Conservation (phyloP, 140 eudicot genomes). For the Flaveria floridana region DNA sequence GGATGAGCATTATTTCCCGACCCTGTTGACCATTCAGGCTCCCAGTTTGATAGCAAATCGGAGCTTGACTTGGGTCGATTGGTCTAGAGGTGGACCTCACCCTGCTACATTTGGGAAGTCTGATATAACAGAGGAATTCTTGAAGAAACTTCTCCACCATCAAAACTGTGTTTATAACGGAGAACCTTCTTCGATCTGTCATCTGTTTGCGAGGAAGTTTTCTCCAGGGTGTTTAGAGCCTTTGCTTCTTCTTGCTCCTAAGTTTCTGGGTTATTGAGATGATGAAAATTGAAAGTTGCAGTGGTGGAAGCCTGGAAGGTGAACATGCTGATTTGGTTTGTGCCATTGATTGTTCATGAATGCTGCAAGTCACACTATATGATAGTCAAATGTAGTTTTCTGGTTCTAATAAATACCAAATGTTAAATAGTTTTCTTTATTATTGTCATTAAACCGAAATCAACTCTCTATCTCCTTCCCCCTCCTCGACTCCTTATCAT, state of each 20-base stretch:
- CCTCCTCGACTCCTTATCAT: no score
- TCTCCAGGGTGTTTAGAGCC: slow-evolving; percentile 68
- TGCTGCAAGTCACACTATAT: neutral
- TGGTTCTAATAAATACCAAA: neutral
- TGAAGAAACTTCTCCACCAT: slow-evolving; percentile 43
- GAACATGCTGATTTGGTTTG: neutral
- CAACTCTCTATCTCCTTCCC: no score
- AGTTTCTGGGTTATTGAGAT: slow-evolving; percentile 47
- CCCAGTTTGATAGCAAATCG: slow-evolving; percentile 59
- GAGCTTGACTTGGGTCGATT: slow-evolving; percentile 76
- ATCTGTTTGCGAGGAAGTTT: slow-evolving; percentile 69
- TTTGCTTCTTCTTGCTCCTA: slow-evolving; percentile 51
- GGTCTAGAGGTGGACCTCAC: slow-evolving; percentile 93
- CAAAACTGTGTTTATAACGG: slow-evolving; percentile 54
- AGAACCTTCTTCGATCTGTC: slow-evolving; percentile 46
- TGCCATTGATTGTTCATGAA: neutral
- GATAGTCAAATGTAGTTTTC: neutral
- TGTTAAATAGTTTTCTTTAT: neutral
- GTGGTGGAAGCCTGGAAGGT: neutral
- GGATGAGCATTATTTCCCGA: slow-evolving; percentile 85
- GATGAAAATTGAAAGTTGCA: neutral
- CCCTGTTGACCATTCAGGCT: slow-evolving; percentile 62
- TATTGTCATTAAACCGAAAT: no score
- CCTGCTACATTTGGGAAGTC: slow-evolving; percentile 77
- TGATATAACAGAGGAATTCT: slow-evolving; percentile 58